Evolutionary conservation across 2,329 filamentous ascomycete genomes (phyloP).

Genomic region (Truncatella angustata): DNA sequence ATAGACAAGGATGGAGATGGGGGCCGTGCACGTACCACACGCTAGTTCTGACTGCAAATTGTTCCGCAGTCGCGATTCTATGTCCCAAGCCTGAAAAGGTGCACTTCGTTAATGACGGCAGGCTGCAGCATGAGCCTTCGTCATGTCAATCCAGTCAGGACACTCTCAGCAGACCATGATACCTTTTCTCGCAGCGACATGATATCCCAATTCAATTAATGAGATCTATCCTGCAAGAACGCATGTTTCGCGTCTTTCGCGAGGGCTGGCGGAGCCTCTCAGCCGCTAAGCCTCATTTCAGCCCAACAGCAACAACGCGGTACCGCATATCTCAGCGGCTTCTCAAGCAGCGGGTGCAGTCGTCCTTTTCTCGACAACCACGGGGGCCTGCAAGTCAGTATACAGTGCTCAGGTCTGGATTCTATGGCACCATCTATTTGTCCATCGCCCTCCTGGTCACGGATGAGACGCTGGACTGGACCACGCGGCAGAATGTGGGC

Average conservation of each 20-base stretch:
- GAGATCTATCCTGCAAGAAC: neutral
- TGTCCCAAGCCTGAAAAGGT: no score
- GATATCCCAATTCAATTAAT: no score
- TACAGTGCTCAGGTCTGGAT: constrained; percentile 9
- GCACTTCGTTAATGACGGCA: no score
- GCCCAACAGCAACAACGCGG: neutral
- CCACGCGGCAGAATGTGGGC: neutral
- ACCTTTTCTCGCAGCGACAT: no score
- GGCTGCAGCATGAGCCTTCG: no score
- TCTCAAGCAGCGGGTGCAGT: neutral
- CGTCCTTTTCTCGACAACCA: neutral
- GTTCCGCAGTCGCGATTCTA: no score
- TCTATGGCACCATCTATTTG: constrained; percentile 17
- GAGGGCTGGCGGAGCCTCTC: neutral
- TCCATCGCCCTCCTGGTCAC: constrained; percentile 17
- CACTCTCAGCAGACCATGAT: no score
- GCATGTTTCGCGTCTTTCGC: neutral
- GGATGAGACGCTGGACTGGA: constrained; percentile 13
- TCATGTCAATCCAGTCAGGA: no score
- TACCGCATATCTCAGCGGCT: neutral
- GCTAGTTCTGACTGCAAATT: no score
- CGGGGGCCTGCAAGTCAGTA: neutral
- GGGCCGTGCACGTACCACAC: no score
- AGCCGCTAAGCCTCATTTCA: neutral
- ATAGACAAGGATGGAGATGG: no score